Evolutionary conservation across 371 early-diverging fungal species (phyloP).

Genomic region (Parasitella parasitica): DNA sequence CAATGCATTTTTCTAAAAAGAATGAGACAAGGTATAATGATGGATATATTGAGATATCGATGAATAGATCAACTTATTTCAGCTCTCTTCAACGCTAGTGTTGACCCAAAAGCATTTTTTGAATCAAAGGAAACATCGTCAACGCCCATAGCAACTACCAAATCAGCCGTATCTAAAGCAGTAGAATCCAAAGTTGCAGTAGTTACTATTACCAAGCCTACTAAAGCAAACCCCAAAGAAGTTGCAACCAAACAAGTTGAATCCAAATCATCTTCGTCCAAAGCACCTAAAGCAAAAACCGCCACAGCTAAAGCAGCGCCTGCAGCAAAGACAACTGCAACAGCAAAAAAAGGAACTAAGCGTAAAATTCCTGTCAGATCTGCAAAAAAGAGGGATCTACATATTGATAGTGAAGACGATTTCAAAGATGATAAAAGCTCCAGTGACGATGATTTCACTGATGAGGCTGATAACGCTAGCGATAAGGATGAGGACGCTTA

Average conservation of each 20-base stretch:
- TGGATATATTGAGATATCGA: not conserved
- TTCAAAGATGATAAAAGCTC: conserved; percentile 11
- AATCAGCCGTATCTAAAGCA: not conserved
- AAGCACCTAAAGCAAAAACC: not conserved
- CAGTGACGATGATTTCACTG: not conserved
- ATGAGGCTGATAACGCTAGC: conserved; percentile 12
- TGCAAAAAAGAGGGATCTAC: not conserved
- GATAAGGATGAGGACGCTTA: conserved; percentile 22
- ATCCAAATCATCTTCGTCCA: not conserved
- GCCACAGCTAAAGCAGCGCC: not conserved
- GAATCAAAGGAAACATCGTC: not conserved
- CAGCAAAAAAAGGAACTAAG: not conserved
- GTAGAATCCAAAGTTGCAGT: not conserved
- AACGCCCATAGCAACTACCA: not conserved
- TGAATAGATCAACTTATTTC: not conserved
- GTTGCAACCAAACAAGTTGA: not conserved
- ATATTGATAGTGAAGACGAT: not conserved
- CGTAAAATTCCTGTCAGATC: not conserved
- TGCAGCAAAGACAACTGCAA: not conserved
- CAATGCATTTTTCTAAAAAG: not conserved
- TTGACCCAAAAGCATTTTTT: conserved; percentile 8
- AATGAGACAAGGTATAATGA: not conserved
- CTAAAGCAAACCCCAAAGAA: not conserved
- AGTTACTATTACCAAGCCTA: not conserved
- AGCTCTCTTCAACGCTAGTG: not conserved